A percentile compares a stretch with the other conserved stretches of the same genome.
Conservation (phyloP, 2,329 filamentous ascomycete genomes). For the Trichoderma breve region DNA sequence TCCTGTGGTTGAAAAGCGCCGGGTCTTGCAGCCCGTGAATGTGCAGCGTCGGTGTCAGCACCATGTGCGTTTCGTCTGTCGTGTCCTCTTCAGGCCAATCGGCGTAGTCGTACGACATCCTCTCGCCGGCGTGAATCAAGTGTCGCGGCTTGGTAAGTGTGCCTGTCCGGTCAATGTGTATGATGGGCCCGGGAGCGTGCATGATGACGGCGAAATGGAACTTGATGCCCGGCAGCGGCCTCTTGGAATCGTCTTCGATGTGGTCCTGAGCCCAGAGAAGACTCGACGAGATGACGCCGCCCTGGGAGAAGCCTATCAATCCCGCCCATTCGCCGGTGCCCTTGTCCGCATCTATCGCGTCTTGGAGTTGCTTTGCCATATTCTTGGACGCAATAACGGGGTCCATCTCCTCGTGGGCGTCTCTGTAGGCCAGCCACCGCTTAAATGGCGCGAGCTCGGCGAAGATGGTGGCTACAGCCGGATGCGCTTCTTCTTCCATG, state of each 20-base stretch:
- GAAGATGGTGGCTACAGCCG: constrained; percentile 64
- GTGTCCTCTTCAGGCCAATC: constrained; percentile 46
- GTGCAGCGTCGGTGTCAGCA: constrained; percentile 37
- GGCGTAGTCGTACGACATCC: constrained; percentile 24
- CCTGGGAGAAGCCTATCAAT: constrained; percentile 65
- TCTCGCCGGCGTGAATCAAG: constrained; percentile 26
- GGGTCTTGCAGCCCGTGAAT: constrained; percentile 56
- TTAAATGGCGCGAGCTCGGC: constrained; percentile 64
- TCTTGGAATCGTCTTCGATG: constrained; percentile 18
- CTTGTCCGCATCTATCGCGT: constrained; percentile 53
- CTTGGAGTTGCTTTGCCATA: constrained; percentile 40
- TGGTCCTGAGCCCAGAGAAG: constrained; percentile 61
- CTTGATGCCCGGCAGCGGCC: constrained; percentile 21
- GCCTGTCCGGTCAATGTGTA: constrained; percentile 36
- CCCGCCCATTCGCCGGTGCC: constrained; percentile 58
- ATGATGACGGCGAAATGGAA: constrained; percentile 40
- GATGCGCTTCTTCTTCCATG: constrained; percentile 59
- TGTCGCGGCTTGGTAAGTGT: constrained; percentile 52
- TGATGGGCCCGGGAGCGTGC: constrained; percentile 34
- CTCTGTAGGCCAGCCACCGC: constrained; percentile 61
- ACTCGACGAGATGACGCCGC: constrained; percentile 60
- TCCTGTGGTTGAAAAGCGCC: constrained; percentile 51
- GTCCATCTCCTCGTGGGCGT: constrained; percentile 52
- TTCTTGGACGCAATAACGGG: constrained; percentile 36
- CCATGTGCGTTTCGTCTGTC: constrained; percentile 30